Evolutionary conservation across 2,329 filamentous ascomycete species (phyloP).

Genomic region (Rhytidhysteron rufulum): DNA sequence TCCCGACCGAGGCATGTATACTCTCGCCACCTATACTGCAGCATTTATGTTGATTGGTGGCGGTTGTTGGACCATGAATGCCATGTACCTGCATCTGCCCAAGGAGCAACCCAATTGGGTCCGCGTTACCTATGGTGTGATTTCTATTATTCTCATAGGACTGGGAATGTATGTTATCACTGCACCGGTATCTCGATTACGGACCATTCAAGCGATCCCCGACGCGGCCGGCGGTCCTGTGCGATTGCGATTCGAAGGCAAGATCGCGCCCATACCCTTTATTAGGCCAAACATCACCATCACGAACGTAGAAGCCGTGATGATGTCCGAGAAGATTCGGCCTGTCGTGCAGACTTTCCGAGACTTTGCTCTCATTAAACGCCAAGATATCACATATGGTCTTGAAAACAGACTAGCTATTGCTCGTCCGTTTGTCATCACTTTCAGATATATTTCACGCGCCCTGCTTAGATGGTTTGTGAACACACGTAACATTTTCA

Average conservation of each 20-base stretch:
- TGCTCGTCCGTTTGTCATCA: not conserved
- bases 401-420: not conserved
- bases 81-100: conserved; percentile 20
- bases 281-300: conserved; percentile 24
- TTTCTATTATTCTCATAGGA: conserved; percentile 22
- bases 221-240: conserved; percentile 23
- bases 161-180: conserved; percentile 30
- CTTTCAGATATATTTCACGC: not conserved
- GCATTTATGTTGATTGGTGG: conserved; percentile 22
- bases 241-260: conserved; percentile 27
- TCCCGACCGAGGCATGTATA: conserved; percentile 22
- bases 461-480: not conserved
- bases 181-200: conserved; percentile 26
- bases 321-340: conserved; percentile 27
- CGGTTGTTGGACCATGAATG: conserved; percentile 26
- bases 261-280: conserved; percentile 17
- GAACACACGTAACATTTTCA: not conserved
- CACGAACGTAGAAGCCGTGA: conserved; percentile 23
- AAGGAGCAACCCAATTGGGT: conserved; percentile 30
- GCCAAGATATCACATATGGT: not conserved
- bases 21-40: conserved; percentile 23
- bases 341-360: conserved; percentile 17
- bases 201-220: conserved; percentile 27
- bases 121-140: conserved; percentile 28
- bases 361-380: not conserved